phyloP scores from a whole-genome alignment of 2,329 filamentous ascomycete species.

The Calonectria crousiana region DNA sequence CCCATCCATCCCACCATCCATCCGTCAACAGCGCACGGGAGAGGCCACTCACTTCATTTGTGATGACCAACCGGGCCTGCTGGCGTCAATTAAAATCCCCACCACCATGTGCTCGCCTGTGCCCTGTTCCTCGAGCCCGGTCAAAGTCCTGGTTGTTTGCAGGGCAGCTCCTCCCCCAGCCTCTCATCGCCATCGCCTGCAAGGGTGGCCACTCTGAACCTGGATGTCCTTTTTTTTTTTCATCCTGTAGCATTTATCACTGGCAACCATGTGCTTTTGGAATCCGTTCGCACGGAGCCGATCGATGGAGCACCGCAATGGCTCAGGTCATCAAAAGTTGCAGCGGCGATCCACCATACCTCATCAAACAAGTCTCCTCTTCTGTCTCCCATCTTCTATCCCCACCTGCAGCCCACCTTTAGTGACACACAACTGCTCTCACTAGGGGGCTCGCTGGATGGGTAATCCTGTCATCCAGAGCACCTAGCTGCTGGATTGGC shows the following conservation, averaged over 20 bases:
- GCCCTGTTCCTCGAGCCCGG: constrained; percentile 5
- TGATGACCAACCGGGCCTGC: neutral
- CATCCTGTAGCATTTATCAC: constrained; percentile 30
- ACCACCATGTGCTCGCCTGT: constrained; percentile 12
- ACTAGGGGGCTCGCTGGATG: constrained; percentile 24
- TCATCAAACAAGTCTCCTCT: constrained; percentile 21
- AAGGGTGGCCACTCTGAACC: constrained; percentile 24
- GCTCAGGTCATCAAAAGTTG: constrained; percentile 19
- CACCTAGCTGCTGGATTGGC: constrained; percentile 25
- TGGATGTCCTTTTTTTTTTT: constrained; percentile 19
- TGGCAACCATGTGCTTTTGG: constrained; percentile 4
- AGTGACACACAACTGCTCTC: constrained; percentile 25
- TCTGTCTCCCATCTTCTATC: constrained; percentile 20
- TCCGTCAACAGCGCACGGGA: constrained; percentile 11
- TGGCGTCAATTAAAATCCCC: neutral
- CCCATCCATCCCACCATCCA: constrained; percentile 10
- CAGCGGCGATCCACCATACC: constrained; percentile 15
- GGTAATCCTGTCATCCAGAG: constrained; percentile 34
- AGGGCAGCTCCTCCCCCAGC: constrained; percentile 4
- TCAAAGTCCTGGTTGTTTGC: neutral
- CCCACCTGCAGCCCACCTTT: constrained; percentile 20
- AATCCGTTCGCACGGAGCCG: constrained; percentile 24
- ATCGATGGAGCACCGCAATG: constrained; percentile 19
- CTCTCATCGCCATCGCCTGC: constrained; percentile 12
- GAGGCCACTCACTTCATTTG: constrained; percentile 12